Evolutionary conservation across 805 yeast species (phyloP).

Genomic region (Hagleromyces aurorensis): DNA sequence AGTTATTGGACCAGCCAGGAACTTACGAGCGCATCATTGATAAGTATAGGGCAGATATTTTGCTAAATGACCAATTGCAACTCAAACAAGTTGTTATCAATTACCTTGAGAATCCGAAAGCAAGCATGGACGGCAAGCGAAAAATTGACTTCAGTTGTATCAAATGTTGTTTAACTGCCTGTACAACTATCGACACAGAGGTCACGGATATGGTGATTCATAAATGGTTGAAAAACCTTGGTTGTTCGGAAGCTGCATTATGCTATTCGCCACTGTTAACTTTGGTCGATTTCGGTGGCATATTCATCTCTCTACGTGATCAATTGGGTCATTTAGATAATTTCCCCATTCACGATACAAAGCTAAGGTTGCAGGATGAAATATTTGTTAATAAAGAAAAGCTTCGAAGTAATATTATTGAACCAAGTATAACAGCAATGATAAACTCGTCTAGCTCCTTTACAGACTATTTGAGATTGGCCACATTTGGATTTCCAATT

Average conservation of each 20-base stretch:
- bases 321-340: conserved; percentile 47
- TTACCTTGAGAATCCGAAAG: conserved; percentile 82
- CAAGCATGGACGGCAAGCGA: conserved; percentile 70
- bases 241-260: conserved; percentile 65
- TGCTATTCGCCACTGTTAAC: conserved; percentile 86
- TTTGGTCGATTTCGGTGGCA: conserved; percentile 90
- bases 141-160: conserved; percentile 72
- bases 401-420: conserved; percentile 28
- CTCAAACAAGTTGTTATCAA: conserved; percentile 86
- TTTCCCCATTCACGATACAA: conserved; percentile 26
- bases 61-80: conserved; percentile 81
- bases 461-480: conserved; percentile 57
- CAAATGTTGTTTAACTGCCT: conserved; percentile 84
- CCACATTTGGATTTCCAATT: conserved; percentile 88
- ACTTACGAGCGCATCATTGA: conserved; percentile 76
- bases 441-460: conserved; percentile 28
- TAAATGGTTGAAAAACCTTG: conserved; percentile 85
- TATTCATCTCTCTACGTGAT: conserved; percentile 85
- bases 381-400: conserved; percentile 30
- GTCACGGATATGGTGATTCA: conserved; percentile 82
- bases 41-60: conserved; percentile 57
- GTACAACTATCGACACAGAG: conserved; percentile 86
- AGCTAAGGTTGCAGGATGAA: conserved; percentile 28
- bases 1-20: conserved; percentile 72
- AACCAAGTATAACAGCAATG: conserved; percentile 28